Evolutionary conservation across 2,329 filamentous ascomycete species (phyloP).

Genomic region (Talaromyces funiculosus): DNA sequence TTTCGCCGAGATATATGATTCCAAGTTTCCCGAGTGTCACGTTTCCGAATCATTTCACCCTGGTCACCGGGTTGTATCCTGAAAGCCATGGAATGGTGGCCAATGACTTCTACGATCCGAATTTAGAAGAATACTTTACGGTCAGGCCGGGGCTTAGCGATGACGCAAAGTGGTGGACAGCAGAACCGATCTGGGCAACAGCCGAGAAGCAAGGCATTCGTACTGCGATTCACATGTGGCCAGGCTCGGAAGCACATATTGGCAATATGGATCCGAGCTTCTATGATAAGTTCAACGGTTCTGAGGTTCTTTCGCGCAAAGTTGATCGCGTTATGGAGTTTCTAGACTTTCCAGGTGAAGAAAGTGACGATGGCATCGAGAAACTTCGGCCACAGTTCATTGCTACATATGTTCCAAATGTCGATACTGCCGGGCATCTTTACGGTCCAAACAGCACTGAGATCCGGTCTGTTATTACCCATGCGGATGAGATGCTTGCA

Average conservation of each 20-base stretch:
- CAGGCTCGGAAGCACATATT: slow-evolving; percentile 85
- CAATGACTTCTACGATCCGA: slow-evolving; percentile 90
- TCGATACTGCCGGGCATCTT: slow-evolving; percentile 78
- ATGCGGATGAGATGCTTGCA: slow-evolving; percentile 79
- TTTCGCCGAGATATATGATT: slow-evolving; percentile 87
- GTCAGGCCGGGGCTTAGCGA: slow-evolving; percentile 70
- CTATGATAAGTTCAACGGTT: slow-evolving; percentile 76
- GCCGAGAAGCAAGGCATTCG: slow-evolving; percentile 75
- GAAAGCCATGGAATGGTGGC: slow-evolving; percentile 90
- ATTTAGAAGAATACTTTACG: slow-evolving; percentile 73
- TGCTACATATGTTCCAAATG: slow-evolving; percentile 88
- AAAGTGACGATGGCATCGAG: slow-evolving; percentile 48
- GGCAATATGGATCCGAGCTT: slow-evolving; percentile 68
- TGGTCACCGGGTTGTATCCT: slow-evolving; percentile 86
- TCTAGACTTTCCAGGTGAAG: slow-evolving; percentile 72
- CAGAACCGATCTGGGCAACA: slow-evolving; percentile 89
- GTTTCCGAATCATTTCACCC: slow-evolving; percentile 92
- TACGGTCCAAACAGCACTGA: slow-evolving; percentile 95
- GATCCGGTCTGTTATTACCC: slow-evolving; percentile 68
- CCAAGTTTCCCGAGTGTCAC: slow-evolving; percentile 95
- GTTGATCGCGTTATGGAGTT: slow-evolving; percentile 73
- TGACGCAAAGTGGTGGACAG: slow-evolving; percentile 88
- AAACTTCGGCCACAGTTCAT: slow-evolving; percentile 79
- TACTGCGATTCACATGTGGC: slow-evolving; percentile 96
- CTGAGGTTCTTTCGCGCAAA: slow-evolving; percentile 69